These are phyloP conservation scores for Liriodendron chinense DNA, from an alignment of 164 flowering plant genomes.

Conservation along the genomic window DNA sequence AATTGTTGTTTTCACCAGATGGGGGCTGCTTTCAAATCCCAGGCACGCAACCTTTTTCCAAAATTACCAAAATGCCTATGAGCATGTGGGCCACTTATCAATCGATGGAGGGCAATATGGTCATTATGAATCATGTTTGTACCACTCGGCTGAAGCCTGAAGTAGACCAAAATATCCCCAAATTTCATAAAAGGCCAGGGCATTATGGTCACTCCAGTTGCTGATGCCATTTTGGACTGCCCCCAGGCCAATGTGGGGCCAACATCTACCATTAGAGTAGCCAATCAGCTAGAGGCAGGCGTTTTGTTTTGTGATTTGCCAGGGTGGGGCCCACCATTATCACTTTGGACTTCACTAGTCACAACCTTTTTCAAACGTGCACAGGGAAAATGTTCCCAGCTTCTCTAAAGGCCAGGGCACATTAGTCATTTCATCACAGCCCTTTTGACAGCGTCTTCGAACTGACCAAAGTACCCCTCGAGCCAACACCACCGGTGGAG, in stretches of 20 bases:
- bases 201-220: background rate
- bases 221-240: background rate
- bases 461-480: slow-evolving; percentile 3
- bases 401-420: background rate
- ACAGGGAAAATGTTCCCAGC: background rate
- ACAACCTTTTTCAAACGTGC: too few species aligned
- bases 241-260: background rate
- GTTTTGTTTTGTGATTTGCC: background rate
- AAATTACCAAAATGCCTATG: too few species aligned
- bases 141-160: too few species aligned
- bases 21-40: too few species aligned
- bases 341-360: too few species aligned
- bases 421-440: background rate
- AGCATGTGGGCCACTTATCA: too few species aligned
- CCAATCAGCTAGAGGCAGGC: background rate
- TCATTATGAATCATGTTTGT: too few species aligned
- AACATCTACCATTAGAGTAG: background rate
- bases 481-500: too few species aligned
- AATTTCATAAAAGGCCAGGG: too few species aligned
- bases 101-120: too few species aligned
- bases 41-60: too few species aligned
- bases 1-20: background rate
- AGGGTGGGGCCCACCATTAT: background rate
- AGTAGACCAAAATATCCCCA: too few species aligned
- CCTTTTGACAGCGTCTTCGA: background rate